Base-by-base conservation (phyloP, 2,329 filamentous ascomycete genomes). In the Penicillium sp. region DNA sequence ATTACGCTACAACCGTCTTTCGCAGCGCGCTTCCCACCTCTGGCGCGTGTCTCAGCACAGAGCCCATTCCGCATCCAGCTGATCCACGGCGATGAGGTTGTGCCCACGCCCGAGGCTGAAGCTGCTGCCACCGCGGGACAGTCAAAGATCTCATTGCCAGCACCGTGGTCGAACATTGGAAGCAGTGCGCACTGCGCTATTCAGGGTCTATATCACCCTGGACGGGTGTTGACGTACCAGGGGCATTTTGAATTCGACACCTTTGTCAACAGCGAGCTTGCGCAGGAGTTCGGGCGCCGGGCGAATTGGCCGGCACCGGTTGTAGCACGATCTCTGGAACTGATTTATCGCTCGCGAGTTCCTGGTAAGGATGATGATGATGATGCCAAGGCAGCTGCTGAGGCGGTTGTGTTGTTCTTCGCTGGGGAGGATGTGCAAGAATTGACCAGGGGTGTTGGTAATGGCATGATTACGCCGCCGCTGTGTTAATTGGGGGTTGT, bases 181-280 rank as follows among this genome's bases (percentile, higher is more conserved):
- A 59, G 49, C 26, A 71, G 65, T 11, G 49, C 55, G 1, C 48
- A 50, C 8, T 71, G 66, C 35, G 54, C 65, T 1, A 62, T 70
- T 5, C 69, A 71, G 42, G 69, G 69, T 7, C 43, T 71, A 3
- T 71, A 69, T 29, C 51, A 63, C 30, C 67, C 63, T 0, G 60
- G 56, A 7, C 61, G 68, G 7, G 61, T 71, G 3, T 48, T 71
- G n/a, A 63, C 68, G 1, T 68, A 66, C 35, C 69, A 71, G 16
- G 69, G 69, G 0, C 69, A 71, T 42, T 71, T 69, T 27, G 69
- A 71, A 38, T 68, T 71, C 14, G 67, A 71, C 34, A 47, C 58
- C 3, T 66, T 59, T 14, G 59, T 57, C 14, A 71, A 68, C 26
- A 41, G 47, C 1, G 67, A 67, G 46, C 60, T 65, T 45, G 55